Evolutionary conservation across 192 early-diverging fungal species (phyloP), one percentile per base, ranked within the genome.

Genomic region (Pilaira anomala): DNA sequence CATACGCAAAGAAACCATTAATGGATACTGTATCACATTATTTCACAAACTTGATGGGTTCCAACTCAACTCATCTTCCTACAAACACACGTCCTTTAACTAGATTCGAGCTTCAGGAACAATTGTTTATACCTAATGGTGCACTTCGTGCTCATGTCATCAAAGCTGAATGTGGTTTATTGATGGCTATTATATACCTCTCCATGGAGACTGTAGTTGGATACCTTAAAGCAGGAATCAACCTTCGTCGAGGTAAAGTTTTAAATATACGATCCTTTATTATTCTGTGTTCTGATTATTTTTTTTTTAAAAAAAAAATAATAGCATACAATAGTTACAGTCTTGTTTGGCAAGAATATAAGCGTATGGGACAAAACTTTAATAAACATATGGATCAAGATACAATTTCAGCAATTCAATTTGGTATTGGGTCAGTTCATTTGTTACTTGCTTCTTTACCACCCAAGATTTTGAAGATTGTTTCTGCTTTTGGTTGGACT

Each of bases 401-500:
- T 24, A 74, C 72, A 11, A 63, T 74, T 14, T 74, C 72, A 48
- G 72, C 61, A 22, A 68, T 74, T 54, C 72, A 74, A 57, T 74
- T 68, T 65, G 72, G 72, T 56, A 74, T 74, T 62, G 72, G 72
- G 28, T 48, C 72, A 19, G 66, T 74, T 18, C 72, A 74, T 53
- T 36, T 74, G 19, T 36, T 74, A 3, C 39, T 74, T 5, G 64
- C 72, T 3, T 60, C 51, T 4, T 39, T 74, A 42, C 72, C 72
- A 18, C 66, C 55, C 19, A 74, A 74, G 25, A 60, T 74, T 21
- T 39, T 74, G 14, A 58, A 57, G 12, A 68, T 84, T 36, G 74
- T 84, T 26, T 74, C 79, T 0, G 78, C 80, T 0, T 80, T 84
- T 56, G 82, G 82, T 13, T 84, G 79, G 75, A 71, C 61, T 30